A percentile compares a stretch with the other conserved stretches of the same genome.
Conservation (phyloP, 2,329 filamentous ascomycete species). For the Phialocephala sp. region DNA sequence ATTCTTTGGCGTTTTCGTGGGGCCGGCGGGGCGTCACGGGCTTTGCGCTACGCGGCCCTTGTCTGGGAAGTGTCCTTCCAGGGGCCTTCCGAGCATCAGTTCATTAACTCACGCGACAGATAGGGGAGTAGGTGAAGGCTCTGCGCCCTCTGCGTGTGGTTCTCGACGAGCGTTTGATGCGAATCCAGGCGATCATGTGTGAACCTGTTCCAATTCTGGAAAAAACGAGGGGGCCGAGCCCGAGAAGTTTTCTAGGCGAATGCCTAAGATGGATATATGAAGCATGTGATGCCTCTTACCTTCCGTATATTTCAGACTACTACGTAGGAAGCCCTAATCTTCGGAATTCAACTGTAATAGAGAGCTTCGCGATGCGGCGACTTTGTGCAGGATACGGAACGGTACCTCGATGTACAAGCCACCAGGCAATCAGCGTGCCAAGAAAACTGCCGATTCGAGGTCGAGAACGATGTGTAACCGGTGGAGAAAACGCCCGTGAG, state of each 20-base stretch:
- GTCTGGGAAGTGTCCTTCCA: constrained; percentile 7
- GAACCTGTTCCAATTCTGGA: not conserved
- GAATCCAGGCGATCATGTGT: not conserved
- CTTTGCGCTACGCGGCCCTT: not conserved
- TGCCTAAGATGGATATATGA: constrained; percentile 3
- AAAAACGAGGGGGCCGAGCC: not conserved
- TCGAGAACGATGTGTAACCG: not conserved
- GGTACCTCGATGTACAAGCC: not conserved
- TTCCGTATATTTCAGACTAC: not conserved
- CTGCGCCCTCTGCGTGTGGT: not conserved
- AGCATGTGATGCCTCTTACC: not conserved
- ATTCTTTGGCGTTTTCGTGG: constrained; percentile 9
- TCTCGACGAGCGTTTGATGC: not conserved
- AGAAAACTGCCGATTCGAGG: not conserved
- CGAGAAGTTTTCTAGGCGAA: not conserved
- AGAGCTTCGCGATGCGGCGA: not conserved
- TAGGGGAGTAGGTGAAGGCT: not conserved
- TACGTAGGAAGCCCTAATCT: not conserved
- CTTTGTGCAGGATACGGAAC: not conserved
- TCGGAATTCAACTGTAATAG: not conserved
- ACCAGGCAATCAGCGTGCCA: not conserved
- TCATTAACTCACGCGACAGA: not conserved
- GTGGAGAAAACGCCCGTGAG: not conserved
- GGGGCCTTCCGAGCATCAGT: constrained; percentile 8
- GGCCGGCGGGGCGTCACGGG: constrained; percentile 6